Evolutionary conservation across 208 protist genomes (phyloP).

Genomic region (Tritrichomonas musculus): DNA sequence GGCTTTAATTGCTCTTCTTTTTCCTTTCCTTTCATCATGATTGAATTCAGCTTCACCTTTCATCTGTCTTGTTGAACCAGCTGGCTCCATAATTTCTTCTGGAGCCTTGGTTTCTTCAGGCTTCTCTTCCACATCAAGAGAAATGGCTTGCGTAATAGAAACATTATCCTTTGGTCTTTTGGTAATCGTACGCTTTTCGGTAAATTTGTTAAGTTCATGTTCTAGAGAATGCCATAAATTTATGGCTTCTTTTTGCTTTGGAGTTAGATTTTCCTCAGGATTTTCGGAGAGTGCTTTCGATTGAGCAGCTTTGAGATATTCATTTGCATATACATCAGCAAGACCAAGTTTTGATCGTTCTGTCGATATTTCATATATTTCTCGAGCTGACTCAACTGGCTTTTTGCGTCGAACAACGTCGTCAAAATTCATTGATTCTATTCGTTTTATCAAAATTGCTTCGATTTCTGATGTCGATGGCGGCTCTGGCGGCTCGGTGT

Average conservation of each 20-base stretch:
- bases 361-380: background rate
- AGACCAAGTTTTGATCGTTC: background rate
- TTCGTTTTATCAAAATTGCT: background rate
- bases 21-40: background rate
- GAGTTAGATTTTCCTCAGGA: background rate
- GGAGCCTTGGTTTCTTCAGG: background rate
- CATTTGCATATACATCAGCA: background rate
- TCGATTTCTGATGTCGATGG: background rate
- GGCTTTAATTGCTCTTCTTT: background rate
- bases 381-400: background rate
- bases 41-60: background rate
- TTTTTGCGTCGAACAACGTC: background rate
- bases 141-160: background rate
- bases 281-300: background rate
- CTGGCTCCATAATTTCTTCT: conserved; percentile 5
- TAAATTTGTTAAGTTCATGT: background rate
- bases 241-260: background rate
- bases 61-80: background rate
- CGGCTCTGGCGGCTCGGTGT: background rate
- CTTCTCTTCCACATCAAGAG: background rate
- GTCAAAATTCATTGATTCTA: conserved; percentile 30
- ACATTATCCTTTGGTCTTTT: background rate
- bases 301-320: background rate
- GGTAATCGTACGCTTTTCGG: background rate
- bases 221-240: background rate